These are phyloP conservation scores for Annulohypoxylon stygium DNA, from an alignment of 495 filamentous ascomycete species.

Conservation along the genomic window DNA sequence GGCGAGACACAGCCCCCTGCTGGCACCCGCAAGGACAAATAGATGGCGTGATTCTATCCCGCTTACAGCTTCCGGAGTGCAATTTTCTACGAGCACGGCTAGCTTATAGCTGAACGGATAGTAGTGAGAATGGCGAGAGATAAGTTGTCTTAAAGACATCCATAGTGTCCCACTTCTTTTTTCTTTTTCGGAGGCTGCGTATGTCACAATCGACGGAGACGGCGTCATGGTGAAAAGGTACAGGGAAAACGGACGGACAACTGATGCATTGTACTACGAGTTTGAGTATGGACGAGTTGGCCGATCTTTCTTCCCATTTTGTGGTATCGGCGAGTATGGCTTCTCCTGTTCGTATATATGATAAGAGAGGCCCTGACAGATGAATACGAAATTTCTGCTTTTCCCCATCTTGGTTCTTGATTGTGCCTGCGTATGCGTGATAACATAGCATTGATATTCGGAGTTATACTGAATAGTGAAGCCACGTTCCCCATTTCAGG, in stretches of 20 bases:
- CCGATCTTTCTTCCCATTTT: slow-evolving; percentile 3
- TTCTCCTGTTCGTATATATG: neutral
- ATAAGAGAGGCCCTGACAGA: slow-evolving; percentile 6
- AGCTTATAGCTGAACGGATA: neutral
- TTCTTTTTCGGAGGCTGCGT: neutral
- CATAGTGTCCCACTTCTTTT: neutral
- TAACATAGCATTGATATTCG: no score
- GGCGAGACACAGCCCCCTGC: slow-evolving; percentile 65
- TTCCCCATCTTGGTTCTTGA: neutral
- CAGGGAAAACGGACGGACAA: slow-evolving; percentile 7
- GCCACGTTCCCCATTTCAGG: no score
- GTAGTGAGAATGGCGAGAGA: neutral
- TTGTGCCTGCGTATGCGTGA: neutral
- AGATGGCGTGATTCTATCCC: slow-evolving; percentile 35
- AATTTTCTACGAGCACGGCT: neutral
- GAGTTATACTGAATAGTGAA: no score
- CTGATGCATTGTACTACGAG: slow-evolving; percentile 1
- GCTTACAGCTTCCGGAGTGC: neutral
- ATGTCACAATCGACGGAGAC: neutral
- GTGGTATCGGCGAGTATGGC: neutral
- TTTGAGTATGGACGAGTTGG: neutral
- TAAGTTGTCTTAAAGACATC: neutral
- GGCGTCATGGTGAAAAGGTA: slow-evolving; percentile 16
- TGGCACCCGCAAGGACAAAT: slow-evolving; percentile 77
- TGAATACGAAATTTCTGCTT: slow-evolving; percentile 11